These are phyloP conservation scores for Alternaria metachromatica DNA, from an alignment of 2,329 filamentous ascomycete genomes.

Conservation along the genomic window DNA sequence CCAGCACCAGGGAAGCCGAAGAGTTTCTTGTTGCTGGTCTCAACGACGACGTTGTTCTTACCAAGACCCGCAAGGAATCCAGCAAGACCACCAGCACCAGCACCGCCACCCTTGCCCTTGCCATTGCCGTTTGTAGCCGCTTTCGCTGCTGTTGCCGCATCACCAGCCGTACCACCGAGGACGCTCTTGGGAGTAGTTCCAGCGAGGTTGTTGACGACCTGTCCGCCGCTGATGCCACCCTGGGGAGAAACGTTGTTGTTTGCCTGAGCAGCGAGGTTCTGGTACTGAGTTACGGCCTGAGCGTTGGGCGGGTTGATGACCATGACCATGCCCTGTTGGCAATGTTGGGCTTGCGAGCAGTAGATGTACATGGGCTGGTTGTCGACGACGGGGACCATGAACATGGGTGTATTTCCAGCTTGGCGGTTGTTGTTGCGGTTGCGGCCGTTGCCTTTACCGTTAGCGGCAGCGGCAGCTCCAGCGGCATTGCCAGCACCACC, in stretches of 20 bases:
- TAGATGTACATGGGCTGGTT: slow-evolving; percentile 77
- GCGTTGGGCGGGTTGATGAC: slow-evolving; percentile 65
- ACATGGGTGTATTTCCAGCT: slow-evolving; percentile 30
- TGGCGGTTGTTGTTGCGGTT: slow-evolving; percentile 34
- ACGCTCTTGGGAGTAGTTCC: slow-evolving; percentile 30
- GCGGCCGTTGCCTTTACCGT: slow-evolving; percentile 16
- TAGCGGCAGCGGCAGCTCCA: slow-evolving; percentile 14
- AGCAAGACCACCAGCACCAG: slow-evolving; percentile 1
- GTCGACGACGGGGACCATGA: slow-evolving; percentile 37
- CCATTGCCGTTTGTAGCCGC: not conserved
- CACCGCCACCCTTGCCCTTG: not conserved
- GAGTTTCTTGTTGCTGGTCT: not conserved
- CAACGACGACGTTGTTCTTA: not conserved
- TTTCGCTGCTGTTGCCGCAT: slow-evolving; percentile 6
- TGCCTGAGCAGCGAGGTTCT: slow-evolving; percentile 30
- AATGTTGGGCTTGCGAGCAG: slow-evolving; percentile 73
- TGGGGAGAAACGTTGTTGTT: slow-evolving; percentile 33
- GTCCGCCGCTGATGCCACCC: slow-evolving; percentile 29
- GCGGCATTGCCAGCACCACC: slow-evolving; percentile 15
- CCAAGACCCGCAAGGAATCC: not conserved
- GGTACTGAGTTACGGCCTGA: slow-evolving; percentile 33
- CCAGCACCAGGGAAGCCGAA: not conserved
- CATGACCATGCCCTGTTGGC: slow-evolving; percentile 75
- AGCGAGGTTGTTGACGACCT: slow-evolving; percentile 27
- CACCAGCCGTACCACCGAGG: slow-evolving; percentile 12